Base-by-base conservation (phyloP, 306 rosid species). In the Myrica gale region DNA sequence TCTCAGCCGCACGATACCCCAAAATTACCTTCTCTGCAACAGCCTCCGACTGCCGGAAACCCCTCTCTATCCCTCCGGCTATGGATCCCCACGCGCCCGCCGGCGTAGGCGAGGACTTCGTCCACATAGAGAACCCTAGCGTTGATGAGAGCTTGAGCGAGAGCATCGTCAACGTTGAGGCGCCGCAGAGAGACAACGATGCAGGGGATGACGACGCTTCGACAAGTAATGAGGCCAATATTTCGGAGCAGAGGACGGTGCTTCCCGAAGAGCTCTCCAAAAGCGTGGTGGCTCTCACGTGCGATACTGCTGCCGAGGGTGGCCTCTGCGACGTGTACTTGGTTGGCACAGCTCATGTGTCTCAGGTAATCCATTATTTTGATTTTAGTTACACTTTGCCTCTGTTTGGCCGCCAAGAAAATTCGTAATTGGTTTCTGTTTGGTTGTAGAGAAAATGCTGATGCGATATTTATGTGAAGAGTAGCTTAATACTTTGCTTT, bases 301-400 rank as follows among this genome's bases (percentile, higher is more conserved):
- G 99, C 76, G 96, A 92, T 43, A 88, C 97, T 7, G 10, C 88
- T 20, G 88, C 90, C 10, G 87, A 73, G 16, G 85, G 90, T 55
- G 91, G 90, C 47, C 83, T 90, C 56, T 95, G 99, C 71, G 86
- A 95, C 13, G 99, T 95, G 8, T 86, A 89, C 79, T 41, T 95
- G 67, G 96, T 95, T 26, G 99, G 99, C 68, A 92, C 97, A 20
- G 97, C 97, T 55, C 99, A 95, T 60, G 97, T 95, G 47, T 95
- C 99, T 4, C 81, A 77, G 93, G 99, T 95, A 83, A 76, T 66
- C 32, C 16, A 21, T 72, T n/a, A 16, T 4, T n/a, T 32, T 50
- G 58, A 43, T 41, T 51, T 66, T 60, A 67, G 12, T 16, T 45
- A 51, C 21, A 57, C 75, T 76, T 7, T 8, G 75, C 39, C 43